Percentiles rank a stretch among this genome's conserved stretches.
These are phyloP conservation scores for Heritiera littoralis DNA, from an alignment of 345 rosid genomes.

Conservation along the genomic window DNA sequence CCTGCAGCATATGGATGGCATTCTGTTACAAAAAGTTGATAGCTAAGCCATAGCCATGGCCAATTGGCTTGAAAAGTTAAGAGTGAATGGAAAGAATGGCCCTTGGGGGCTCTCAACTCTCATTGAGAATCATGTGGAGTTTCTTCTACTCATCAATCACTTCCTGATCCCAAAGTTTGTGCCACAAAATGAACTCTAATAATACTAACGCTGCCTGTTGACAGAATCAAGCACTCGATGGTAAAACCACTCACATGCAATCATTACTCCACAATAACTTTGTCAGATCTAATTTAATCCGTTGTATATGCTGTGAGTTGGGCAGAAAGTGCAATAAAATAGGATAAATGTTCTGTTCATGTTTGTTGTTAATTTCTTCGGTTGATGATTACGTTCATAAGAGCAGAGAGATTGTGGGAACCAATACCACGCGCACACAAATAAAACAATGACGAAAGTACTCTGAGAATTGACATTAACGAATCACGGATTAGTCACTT, in stretches of 20 bases:
- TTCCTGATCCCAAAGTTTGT: conserved; percentile 20
- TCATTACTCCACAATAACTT: conserved; percentile 29
- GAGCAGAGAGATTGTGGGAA: conserved; percentile 7
- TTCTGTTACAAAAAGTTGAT: conserved; percentile 2
- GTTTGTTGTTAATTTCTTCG: neutral
- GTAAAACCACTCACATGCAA: conserved; percentile 45
- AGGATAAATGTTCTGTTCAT: neutral
- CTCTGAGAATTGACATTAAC: neutral
- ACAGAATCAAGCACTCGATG: conserved; percentile 16
- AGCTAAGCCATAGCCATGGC: neutral
- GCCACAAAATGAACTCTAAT: conserved; percentile 11
- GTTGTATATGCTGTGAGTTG: neutral
- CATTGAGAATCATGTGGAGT: conserved; percentile 22
- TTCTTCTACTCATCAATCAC: conserved; percentile 24
- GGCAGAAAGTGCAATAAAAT: neutral
- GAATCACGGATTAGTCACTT: neutral
- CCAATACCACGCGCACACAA: neutral
- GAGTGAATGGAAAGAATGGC: neutral
- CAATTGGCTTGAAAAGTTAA: neutral
- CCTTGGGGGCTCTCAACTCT: neutral
- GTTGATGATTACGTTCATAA: neutral
- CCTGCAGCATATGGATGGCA: neutral
- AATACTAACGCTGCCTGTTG: neutral
- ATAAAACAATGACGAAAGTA: neutral
- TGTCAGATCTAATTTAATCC: neutral